Conservation (phyloP, 1,139 yeast species). For the Saccharomycopsis hybrid region DNA sequence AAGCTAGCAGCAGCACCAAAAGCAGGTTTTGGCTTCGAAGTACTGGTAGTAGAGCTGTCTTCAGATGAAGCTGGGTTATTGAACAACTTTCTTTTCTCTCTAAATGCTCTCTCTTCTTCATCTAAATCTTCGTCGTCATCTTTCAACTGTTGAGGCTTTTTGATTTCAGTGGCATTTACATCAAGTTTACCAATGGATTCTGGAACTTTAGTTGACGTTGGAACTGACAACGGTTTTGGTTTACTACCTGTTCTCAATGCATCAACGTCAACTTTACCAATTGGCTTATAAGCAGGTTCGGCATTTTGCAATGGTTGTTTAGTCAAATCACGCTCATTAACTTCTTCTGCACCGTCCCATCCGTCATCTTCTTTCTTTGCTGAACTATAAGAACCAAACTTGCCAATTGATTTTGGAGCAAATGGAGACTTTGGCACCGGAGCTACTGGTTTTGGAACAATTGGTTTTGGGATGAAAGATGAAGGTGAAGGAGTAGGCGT, state of each 20-base stretch:
- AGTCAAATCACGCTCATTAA: conserved; percentile 63
- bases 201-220: conserved; percentile 2
- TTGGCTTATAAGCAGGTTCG: conserved; percentile 45
- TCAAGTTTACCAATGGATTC: conserved; percentile 3
- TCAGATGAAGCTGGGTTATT: conserved; percentile 27
- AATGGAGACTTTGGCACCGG: conserved; percentile 19
- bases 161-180: conserved; percentile 7
- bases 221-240: conserved; percentile 3
- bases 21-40: conserved; percentile 14
- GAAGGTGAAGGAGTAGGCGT: conserved; percentile 26
- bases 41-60: conserved; percentile 5
- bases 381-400: neutral
- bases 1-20: conserved; percentile 27
- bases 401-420: too few species aligned
- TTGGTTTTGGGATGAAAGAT: conserved; percentile 23
- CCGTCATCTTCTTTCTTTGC: conserved; percentile 35
- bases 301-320: conserved; percentile 52
- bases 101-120: conserved; percentile 22
- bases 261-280: conserved; percentile 46
- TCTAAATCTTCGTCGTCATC: conserved; percentile 16
- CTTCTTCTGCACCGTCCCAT: conserved; percentile 57
- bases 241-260: conserved; percentile 10
- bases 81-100: conserved; percentile 22
- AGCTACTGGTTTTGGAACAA: conserved; percentile 27
- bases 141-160: conserved; percentile 13